phyloP scores from a whole-genome alignment of 2,329 filamentous ascomycete species.

The Monilinia laxa region DNA sequence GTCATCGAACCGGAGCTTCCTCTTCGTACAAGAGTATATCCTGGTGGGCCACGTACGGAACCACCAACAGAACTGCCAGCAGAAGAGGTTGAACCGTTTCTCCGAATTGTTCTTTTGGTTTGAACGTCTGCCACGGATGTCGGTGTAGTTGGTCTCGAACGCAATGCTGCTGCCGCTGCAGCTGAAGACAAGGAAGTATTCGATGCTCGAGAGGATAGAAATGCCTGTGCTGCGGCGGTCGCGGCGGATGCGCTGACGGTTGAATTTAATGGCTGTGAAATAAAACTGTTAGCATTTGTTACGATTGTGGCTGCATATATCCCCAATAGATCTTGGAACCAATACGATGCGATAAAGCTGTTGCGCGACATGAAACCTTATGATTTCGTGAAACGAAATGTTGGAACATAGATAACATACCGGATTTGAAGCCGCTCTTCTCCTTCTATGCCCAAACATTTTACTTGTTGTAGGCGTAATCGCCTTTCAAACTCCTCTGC shows the following conservation, averaged over 20 bases:
- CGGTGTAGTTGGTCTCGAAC: conserved; percentile 73
- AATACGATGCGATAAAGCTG: conserved; percentile 15
- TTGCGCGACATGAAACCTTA: conserved; percentile 11
- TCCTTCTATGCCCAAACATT: conserved; percentile 42
- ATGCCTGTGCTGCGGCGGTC: conserved; percentile 78
- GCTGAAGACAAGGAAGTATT: conserved; percentile 73
- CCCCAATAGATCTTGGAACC: not conserved
- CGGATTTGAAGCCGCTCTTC: conserved; percentile 45
- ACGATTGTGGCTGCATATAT: conserved; percentile 20
- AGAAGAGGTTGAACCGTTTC: conserved; percentile 71
- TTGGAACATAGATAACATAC: conserved; percentile 37
- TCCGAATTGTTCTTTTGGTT: conserved; percentile 79
- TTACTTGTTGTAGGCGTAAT: conserved; percentile 20
- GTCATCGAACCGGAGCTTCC: conserved; percentile 81
- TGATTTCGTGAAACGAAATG: conserved; percentile 23
- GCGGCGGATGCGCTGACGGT: conserved; percentile 72
- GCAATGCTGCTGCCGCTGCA: conserved; percentile 81
- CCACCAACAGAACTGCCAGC: conserved; percentile 51
- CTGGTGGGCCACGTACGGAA: conserved; percentile 42
- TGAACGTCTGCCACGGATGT: conserved; percentile 79
- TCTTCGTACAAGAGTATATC: conserved; percentile 57
- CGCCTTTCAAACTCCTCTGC: conserved; percentile 25
- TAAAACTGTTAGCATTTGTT: conserved; percentile 31
- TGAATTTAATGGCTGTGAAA: conserved; percentile 57
- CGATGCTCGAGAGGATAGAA: conserved; percentile 65